These are phyloP conservation scores for Closterium sp. DNA, from an alignment of 139 green algal genomes.

Conservation along the genomic window DNA sequence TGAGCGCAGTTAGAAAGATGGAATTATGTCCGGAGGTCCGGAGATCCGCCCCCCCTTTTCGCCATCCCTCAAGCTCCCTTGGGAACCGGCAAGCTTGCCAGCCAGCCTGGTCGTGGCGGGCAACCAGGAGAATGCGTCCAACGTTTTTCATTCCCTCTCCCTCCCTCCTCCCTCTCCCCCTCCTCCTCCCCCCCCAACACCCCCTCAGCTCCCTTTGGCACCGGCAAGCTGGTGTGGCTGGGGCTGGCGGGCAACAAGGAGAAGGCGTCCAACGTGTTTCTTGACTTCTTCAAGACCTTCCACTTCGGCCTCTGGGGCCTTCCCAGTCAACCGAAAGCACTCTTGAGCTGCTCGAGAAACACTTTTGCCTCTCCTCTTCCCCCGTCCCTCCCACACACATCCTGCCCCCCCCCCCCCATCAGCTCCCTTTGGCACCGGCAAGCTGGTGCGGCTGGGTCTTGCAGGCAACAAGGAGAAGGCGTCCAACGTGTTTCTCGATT, in stretches of 20 bases:
- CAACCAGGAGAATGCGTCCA: too few species aligned
- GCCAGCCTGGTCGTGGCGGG: too few species aligned
- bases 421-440: neutral
- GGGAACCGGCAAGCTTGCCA: too few species aligned
- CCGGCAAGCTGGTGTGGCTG: neutral
- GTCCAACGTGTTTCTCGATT: slow-evolving; percentile 8
- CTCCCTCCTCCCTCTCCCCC: too few species aligned
- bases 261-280: neutral
- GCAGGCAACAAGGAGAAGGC: neutral
- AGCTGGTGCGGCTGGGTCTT: neutral
- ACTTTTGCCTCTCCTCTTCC: neutral
- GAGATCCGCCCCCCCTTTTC: too few species aligned
- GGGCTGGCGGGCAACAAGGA: neutral
- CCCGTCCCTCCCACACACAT: neutral
- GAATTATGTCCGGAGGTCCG: too few species aligned
- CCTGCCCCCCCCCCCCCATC: neutral
- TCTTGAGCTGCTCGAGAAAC: neutral
- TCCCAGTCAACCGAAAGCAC: neutral
- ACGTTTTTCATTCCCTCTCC: too few species aligned
- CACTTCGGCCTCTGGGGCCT: slow-evolving; percentile 11
- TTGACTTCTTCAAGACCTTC: slow-evolving; percentile 4
- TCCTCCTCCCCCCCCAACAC: too few species aligned
- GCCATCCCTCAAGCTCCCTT: too few species aligned
- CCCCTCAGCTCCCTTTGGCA: neutral
- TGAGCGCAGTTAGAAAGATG: too few species aligned